phyloP scores from a whole-genome alignment of 2,329 filamentous ascomycete genomes.

The Aureobasidium melanogenum region DNA sequence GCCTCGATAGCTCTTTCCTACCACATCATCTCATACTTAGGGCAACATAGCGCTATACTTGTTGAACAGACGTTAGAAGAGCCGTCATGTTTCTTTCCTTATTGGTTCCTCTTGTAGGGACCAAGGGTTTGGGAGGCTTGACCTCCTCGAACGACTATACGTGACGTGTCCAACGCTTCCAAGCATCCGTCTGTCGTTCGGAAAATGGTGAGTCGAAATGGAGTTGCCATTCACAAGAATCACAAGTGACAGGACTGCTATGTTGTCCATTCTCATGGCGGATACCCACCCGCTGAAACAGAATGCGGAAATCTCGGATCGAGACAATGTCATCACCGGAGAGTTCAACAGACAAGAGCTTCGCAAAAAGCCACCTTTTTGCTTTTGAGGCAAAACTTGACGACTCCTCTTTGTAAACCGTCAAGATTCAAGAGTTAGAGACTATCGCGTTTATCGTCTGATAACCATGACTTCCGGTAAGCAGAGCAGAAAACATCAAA shows the following conservation, averaged over 20 bases:
- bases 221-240: too few relatives aligned
- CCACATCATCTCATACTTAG: neutral
- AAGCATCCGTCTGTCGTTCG: too few relatives aligned
- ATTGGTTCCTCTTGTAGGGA: neutral
- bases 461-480: neutral
- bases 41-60: too few relatives aligned
- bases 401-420: neutral
- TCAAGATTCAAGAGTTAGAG: neutral
- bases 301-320: neutral
- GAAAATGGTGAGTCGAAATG: too few relatives aligned
- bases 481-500: neutral
- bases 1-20: neutral
- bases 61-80: neutral
- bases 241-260: too few relatives aligned
- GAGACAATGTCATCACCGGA: neutral
- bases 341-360: neutral
- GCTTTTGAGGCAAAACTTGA: neutral
- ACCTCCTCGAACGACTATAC: neutral
- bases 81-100: neutral
- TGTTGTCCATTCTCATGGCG: too few relatives aligned
- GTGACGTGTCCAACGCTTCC: neutral
- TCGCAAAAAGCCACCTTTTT: neutral
- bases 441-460: neutral
- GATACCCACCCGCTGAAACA: neutral
- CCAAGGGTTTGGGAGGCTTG: neutral